Percentiles rank a stretch among this genome's conserved stretches.
These are phyloP conservation scores for Aureobasidium mangrovei DNA, from an alignment of 2,329 filamentous ascomycete genomes.

Conservation along the genomic window DNA sequence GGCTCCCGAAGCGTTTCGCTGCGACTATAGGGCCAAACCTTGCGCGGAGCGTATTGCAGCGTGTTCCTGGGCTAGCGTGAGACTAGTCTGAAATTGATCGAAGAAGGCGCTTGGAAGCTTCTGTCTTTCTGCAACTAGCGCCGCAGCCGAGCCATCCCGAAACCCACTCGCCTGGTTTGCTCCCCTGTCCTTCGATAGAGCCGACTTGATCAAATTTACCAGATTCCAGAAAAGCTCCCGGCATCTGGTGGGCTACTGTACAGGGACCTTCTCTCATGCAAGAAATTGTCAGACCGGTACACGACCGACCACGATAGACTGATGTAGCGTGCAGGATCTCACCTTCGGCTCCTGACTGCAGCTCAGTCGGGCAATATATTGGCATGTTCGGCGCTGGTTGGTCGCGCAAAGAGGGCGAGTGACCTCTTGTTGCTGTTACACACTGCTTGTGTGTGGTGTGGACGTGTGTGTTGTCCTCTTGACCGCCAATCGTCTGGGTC, in stretches of 20 bases:
- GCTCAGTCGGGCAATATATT: conserved; percentile 1
- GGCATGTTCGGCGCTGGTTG: conserved; percentile 7
- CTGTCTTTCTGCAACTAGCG: conserved; percentile 10
- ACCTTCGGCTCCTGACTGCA: conserved; percentile 9
- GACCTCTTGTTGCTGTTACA: conserved; percentile 8
- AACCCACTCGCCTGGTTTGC: conserved; percentile 13
- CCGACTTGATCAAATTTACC: conserved; percentile 2
- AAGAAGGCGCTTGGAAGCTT: conserved; percentile 14
- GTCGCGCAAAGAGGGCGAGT: conserved; percentile 4
- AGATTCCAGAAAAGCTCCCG: conserved; percentile 7
- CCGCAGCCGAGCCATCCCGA: conserved; percentile 9
- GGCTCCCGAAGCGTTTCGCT: conserved; percentile 1
- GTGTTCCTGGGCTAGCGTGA: conserved; percentile 9
- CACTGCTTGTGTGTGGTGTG: conserved; percentile 4
- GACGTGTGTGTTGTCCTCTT: conserved; percentile 7
- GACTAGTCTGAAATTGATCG: conserved; percentile 10
- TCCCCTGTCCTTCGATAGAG: conserved; percentile 7
- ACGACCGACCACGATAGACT: neutral
- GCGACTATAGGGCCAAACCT: neutral
- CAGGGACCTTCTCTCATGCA: conserved; percentile 1
- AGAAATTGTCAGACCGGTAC: neutral
- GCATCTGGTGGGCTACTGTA: neutral
- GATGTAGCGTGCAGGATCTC: conserved; percentile 3
- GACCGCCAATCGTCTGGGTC: conserved; percentile 9
- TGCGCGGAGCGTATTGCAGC: conserved; percentile 2